Percentiles rank a stretch among this genome's conserved stretches.
Evolutionary conservation across 1,284 basidiomycete species (phyloP).

Genomic region (Leccinum fuscescens): DNA sequence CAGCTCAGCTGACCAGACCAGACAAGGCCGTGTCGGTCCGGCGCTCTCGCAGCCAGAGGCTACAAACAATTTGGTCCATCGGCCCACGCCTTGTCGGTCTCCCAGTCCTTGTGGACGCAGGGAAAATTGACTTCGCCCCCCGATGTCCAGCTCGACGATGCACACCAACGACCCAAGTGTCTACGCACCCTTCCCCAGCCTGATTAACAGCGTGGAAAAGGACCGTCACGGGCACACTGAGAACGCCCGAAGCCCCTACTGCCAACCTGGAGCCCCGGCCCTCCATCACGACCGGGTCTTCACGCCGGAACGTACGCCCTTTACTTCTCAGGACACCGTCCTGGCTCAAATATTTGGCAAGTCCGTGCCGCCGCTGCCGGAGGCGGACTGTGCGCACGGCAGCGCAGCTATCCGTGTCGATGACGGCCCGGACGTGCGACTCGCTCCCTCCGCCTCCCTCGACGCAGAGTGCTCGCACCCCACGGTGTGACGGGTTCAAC

Average conservation of each 20-base stretch:
- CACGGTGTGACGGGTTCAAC: no score
- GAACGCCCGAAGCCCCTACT: constrained; percentile 1
- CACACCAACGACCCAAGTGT: constrained; percentile 26
- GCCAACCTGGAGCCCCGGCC: background rate
- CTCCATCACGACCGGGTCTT: background rate
- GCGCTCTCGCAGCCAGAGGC: no score
- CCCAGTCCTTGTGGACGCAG: background rate
- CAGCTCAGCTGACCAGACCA: background rate
- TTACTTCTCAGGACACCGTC: constrained; percentile 16
- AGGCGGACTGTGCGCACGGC: background rate
- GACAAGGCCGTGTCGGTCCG: background rate
- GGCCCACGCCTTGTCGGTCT: no score
- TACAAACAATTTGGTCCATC: no score
- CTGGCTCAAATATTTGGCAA: background rate
- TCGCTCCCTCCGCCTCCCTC: no score
- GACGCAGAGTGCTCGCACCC: no score
- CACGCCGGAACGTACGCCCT: constrained; percentile 26
- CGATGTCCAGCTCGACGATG: constrained; percentile 24
- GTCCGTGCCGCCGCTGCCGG: background rate
- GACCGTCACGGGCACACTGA: constrained; percentile 5
- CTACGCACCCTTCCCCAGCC: constrained; percentile 20
- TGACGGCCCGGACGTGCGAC: no score
- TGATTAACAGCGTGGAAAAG: constrained; percentile 18
- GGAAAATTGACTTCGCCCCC: constrained; percentile 22
- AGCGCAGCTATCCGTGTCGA: no score